phyloP scores from a whole-genome alignment of 2,329 filamentous ascomycete species.

The Ophiocordyceps camponoti-leonardi region DNA sequence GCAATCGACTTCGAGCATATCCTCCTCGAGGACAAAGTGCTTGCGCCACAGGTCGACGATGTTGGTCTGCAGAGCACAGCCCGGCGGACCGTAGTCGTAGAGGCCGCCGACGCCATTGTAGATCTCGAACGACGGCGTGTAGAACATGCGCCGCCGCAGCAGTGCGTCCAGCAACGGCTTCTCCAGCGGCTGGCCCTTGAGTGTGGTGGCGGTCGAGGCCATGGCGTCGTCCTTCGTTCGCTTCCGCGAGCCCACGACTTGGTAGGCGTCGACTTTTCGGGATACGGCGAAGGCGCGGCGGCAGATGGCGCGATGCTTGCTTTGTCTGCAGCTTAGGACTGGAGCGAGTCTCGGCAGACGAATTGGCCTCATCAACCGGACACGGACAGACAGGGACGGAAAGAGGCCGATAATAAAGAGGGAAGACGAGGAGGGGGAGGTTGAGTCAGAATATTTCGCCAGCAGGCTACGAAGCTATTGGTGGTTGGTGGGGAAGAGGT shows the following conservation, averaged over 20 bases:
- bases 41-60: slow-evolving; percentile 82
- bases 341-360: slow-evolving; percentile 1
- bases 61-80: slow-evolving; percentile 72
- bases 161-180: slow-evolving; percentile 66
- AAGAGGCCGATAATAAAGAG: background rate
- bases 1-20: slow-evolving; percentile 92
- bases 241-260: slow-evolving; percentile 11
- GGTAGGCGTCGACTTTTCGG: slow-evolving; percentile 12
- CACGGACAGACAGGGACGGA: background rate
- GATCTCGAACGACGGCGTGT: slow-evolving; percentile 89
- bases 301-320: slow-evolving; percentile 1
- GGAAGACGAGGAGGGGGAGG: background rate
- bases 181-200: slow-evolving; percentile 82
- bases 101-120: slow-evolving; percentile 80
- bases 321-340: background rate
- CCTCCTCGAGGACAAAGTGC: slow-evolving; percentile 82
- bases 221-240: slow-evolving; percentile 13
- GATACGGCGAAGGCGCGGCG: slow-evolving; percentile 13
- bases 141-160: slow-evolving; percentile 79
- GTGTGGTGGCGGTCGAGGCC: slow-evolving; percentile 48
- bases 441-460: background rate
- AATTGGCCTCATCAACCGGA: slow-evolving; percentile 12
- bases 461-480: background rate
- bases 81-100: slow-evolving; percentile 86
- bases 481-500: background rate